Evolutionary conservation across 1,284 basidiomycete species (phyloP).

Genomic region (Thelephora terrestris): DNA sequence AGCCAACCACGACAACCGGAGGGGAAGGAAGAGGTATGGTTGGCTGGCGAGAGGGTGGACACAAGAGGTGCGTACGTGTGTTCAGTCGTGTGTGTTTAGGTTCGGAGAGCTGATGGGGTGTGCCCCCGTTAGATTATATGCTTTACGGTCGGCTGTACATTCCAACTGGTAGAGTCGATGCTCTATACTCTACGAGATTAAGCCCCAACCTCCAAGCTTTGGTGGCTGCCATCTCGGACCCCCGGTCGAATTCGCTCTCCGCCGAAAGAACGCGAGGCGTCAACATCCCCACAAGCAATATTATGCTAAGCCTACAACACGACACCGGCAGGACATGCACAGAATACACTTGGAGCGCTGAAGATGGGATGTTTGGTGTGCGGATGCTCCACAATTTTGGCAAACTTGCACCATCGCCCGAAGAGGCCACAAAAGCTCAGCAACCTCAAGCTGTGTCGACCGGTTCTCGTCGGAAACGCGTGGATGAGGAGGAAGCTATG

Average conservation of each 20-base stretch:
- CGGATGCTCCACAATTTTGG: slow-evolving; percentile 93
- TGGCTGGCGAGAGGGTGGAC: slow-evolving; percentile 68
- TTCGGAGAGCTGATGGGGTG: slow-evolving; percentile 4
- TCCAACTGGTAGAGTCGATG: slow-evolving; percentile 82
- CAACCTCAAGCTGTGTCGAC: slow-evolving; percentile 7
- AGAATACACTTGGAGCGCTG: slow-evolving; percentile 91
- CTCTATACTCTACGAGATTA: slow-evolving; percentile 78
- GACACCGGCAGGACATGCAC: slow-evolving; percentile 89
- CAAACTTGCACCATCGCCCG: slow-evolving; percentile 28
- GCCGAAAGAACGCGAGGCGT: slow-evolving; percentile 31
- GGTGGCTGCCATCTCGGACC: slow-evolving; percentile 69
- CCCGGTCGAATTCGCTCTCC: slow-evolving; percentile 36
- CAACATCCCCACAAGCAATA: slow-evolving; percentile 44
- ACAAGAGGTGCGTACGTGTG: slow-evolving; percentile 51
- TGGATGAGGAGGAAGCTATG: slow-evolving; percentile 86
- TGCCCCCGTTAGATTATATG: slow-evolving; percentile 57
- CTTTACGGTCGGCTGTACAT: slow-evolving; percentile 90
- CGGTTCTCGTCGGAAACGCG: slow-evolving; percentile 41
- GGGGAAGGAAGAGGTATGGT: slow-evolving; percentile 68
- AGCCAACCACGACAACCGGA: slow-evolving; percentile 70
- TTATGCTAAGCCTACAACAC: slow-evolving; percentile 86
- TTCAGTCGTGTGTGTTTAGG: not conserved
- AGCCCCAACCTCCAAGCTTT: slow-evolving; percentile 61
- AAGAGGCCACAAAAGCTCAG: slow-evolving; percentile 23
- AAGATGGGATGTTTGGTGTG: slow-evolving; percentile 89